Base-by-base conservation (phyloP, 2,329 filamentous ascomycete genomes). In the Fusarium secorum region DNA sequence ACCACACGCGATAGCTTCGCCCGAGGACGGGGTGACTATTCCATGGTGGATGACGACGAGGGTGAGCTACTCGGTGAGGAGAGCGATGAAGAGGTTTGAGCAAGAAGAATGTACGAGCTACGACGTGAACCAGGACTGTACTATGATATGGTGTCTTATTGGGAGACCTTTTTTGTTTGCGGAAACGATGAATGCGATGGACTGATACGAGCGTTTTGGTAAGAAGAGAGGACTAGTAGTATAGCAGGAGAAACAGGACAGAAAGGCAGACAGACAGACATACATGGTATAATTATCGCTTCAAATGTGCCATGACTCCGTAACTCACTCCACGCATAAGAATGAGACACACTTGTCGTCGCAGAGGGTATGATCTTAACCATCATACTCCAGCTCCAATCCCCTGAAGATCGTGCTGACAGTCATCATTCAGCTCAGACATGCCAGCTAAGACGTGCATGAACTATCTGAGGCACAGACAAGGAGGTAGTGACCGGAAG, bases 51-150 rank as follows among this genome's bases (percentile, higher is more conserved):
- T 76, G 93, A 96, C 54, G 96, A 98, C 78, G 96, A 98, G 79
- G 95, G 95, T 52, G 95, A 98, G 84, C 83, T 99, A 73, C 83
- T 99, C 38, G 96, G 96, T 2, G 95, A 98, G 74, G 95, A 97
- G 65, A 94, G 94, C 73, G 95, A 98, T 72, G 94, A 98, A 77
- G 95, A 98, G 68, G 92, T 91, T 41, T 83, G 71, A 79, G 38
- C 30, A 36, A 17, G 22, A 24, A 35, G 44, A 58, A 38, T 72
- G 71, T 66, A 72, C 52, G 68, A 74, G 53, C 60, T 69, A 71
- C 53, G 54, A 60, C 49, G 55, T 63, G 52, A 33, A 63, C 44
- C 33, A 28, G 39, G 42, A 62, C 24, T 62, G 69, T 68, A 70
- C 51, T 62, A 58, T 58, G 58, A 56, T 44, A 56, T 39, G 55